Base-by-base conservation (phyloP, 352 stramenopile genomes). In the Phytophthora quininea region DNA sequence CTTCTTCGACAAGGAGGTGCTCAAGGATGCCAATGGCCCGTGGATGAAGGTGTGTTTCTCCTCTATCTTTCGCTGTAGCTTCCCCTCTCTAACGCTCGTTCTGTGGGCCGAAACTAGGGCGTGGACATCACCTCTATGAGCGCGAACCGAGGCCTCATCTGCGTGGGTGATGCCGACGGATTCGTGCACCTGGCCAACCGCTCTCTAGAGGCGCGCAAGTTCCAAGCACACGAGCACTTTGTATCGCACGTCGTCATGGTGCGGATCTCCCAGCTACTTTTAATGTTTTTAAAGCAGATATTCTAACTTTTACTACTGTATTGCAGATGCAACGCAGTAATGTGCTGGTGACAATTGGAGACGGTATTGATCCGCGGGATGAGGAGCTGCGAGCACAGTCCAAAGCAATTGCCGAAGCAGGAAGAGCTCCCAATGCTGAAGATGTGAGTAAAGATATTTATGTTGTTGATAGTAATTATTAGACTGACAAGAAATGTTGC, bases 211-310 rank as follows among this genome's bases (percentile, higher is more conserved):
- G 82, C 78, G 58, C 84, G 88, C 35, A 91, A 90, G 62, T 96
- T 95, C 58, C 88, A 89, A 56, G 88, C 88, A 12, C 86, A 96
- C 49, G 86, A 96, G 49, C 69, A 93, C 56, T 96, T 96, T 62
- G 88, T 95, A 35, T 96, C 88, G 40, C 88, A 96, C 58, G 79
- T 96, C 64, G 84, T 96, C 58, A 96, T 96, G 88, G 88, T 96
- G 51, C 61, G 43, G 38, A 46, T 46, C 29, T 19, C 3, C 6
- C 43, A 29, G 43, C 14, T 8, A 29, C 3, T 15, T 7, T 24
- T 6, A 40, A 29, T n/a, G 35, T 5, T 67, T 61, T 42, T 24
- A 24, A 45, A 12, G 35, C 10, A 48, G 30, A 3, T 33, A 12
- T 32, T 48, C 46, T 33, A 45, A 48, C 27, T 19, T 31, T 15